Evolutionary conservation across 164 flowering plant genomes (phyloP), one percentile per base, ranked within the genome.

Genomic region (Nymphaea colorata): DNA sequence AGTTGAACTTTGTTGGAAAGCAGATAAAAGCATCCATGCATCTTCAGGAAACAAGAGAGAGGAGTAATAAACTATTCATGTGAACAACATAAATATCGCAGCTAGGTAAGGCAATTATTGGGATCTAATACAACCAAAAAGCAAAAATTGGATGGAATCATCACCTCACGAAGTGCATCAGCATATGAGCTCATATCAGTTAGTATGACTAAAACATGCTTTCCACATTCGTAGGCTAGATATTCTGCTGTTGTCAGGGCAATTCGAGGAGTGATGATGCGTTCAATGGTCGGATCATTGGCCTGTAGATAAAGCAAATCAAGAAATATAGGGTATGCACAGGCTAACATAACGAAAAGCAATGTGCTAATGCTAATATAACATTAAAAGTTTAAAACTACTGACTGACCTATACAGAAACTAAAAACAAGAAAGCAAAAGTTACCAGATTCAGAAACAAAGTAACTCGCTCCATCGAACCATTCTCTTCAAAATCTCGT

Each of bases 111-210:
- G 36, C 36, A 25, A 25, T 25, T 25, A 25, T 25, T 25, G 36
- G 36, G 36, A 25, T 25, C 36, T 25, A 25, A 25, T 25, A 25
- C 36, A 25, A 25, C 0, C 12, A 47, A 47, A 2, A 0, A 4
- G 5, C 2, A 4, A 47, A 2, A 47, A 12, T 6, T 47, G 7
- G 6, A 12, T 3, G 55, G 55, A 3, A n/a, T n/a, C 7, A 4
- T 12, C 79, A 90, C 96, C 96, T 93, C 98, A 79, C 98, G 95
- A 73, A 93, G 92, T 70, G 98, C 98, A 85, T 93, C 98, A 67
- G 98, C 98, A 83, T 93, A 93, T 55, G 98, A 93, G 71, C 98
- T 93, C 98, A 90, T 93, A 73, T 93, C 98, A 12, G 98, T 93
- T 59, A 93, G 79, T 66, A 93, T 93, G 80, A 93, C 96, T 62